Evolutionary conservation across 805 yeast species (phyloP).

Genomic region (Metschnikowia kofuensis): DNA sequence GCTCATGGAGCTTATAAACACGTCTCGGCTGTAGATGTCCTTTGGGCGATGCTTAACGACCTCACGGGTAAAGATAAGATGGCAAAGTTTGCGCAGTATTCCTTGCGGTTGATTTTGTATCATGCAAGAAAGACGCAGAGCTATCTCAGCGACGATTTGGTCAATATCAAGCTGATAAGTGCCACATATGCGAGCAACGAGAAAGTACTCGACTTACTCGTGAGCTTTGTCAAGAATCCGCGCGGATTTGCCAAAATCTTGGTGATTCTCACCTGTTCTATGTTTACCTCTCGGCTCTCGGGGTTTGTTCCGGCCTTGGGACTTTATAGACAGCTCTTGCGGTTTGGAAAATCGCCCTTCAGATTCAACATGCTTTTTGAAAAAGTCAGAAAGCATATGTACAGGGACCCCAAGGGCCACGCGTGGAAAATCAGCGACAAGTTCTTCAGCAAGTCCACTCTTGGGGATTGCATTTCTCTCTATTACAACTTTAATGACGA

Average conservation of each 20-base stretch:
- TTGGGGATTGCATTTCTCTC: constrained; percentile 52
- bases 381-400: constrained; percentile 22
- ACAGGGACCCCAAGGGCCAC: constrained; percentile 8
- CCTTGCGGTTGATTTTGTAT: constrained; percentile 49
- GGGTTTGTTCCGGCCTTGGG: constrained; percentile 49
- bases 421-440: constrained; percentile 15
- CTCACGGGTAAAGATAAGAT: constrained; percentile 70
- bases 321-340: constrained; percentile 61
- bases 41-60: constrained; percentile 51
- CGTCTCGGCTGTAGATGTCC: constrained; percentile 38
- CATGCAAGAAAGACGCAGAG: constrained; percentile 42
- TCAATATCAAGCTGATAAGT: constrained; percentile 32
- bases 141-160: constrained; percentile 30
- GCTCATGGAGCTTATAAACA: neutral
- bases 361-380: constrained; percentile 39
- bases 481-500: constrained; percentile 71
- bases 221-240: constrained; percentile 37
- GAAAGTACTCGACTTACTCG: constrained; percentile 31
- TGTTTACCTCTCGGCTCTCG: constrained; percentile 38
- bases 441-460: constrained; percentile 40
- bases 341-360: constrained; percentile 72
- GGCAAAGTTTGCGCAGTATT: constrained; percentile 62
- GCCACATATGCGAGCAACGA: constrained; percentile 29
- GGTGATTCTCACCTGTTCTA: constrained; percentile 34
- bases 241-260: constrained; percentile 34